These are phyloP conservation scores for Adansonia digitata DNA, from an alignment of 345 rosid genomes.

Conservation along the genomic window DNA sequence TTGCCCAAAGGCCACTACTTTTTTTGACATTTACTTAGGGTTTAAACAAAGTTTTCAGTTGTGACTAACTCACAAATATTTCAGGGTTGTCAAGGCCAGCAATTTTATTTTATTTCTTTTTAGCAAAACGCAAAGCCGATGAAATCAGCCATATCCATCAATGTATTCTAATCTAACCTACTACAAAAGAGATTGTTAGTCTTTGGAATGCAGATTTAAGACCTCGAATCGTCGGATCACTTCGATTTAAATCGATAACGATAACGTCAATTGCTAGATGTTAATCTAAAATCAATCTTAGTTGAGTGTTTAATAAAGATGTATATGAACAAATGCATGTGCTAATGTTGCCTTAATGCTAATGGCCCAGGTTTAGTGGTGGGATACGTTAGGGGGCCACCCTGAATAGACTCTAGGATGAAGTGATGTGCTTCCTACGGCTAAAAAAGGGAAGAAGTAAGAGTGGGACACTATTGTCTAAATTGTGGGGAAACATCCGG, in stretches of 20 bases:
- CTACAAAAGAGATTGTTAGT: neutral
- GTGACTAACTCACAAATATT: slow-evolving; percentile 9
- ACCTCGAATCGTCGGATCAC: neutral
- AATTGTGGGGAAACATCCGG: slow-evolving; percentile 24
- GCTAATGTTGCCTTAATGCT: slow-evolving; percentile 29
- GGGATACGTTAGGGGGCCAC: slow-evolving; percentile 28
- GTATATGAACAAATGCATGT: slow-evolving; percentile 33
- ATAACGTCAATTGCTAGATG: neutral
- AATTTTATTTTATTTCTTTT: no score
- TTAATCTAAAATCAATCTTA: neutral
- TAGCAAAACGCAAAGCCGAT: neutral
- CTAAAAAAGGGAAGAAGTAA: neutral
- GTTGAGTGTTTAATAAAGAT: slow-evolving; percentile 1
- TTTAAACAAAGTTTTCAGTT: slow-evolving; percentile 6
- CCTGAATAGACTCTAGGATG: slow-evolving; percentile 26
- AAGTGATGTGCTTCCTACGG: slow-evolving; percentile 35
- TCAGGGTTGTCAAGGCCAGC: neutral
- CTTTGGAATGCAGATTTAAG: neutral
- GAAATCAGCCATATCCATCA: neutral
- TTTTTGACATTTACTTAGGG: slow-evolving; percentile 13
- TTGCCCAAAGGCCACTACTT: neutral
- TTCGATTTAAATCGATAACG: neutral
- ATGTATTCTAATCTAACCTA: neutral
- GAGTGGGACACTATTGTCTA: slow-evolving; percentile 1
- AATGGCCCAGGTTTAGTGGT: slow-evolving; percentile 27